phyloP scores from a whole-genome alignment of 1,139 yeast species.

The Kodamaea sp. region DNA sequence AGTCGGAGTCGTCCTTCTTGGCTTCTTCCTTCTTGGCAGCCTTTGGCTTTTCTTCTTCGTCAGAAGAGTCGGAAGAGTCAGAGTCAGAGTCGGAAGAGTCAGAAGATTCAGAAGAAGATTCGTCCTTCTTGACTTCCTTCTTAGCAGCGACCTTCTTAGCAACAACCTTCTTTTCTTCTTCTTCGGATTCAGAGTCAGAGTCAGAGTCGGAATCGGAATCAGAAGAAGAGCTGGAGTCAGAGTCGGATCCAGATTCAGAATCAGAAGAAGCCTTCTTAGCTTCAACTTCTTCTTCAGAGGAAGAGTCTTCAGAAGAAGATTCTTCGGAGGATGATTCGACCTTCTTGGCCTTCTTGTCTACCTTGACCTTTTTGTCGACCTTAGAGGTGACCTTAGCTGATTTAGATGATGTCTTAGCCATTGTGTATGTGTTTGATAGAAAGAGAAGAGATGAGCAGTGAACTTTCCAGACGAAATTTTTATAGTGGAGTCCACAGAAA shows the following conservation, averaged over 20 bases:
- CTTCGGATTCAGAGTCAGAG: constrained; percentile 13
- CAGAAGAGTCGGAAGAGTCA: constrained; percentile 8
- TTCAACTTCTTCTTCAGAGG: constrained; percentile 15
- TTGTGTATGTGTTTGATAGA: constrained; percentile 11
- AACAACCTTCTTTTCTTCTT: constrained; percentile 28
- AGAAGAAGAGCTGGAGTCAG: constrained; percentile 19
- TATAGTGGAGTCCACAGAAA: neutral
- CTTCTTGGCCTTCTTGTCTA: constrained; percentile 24
- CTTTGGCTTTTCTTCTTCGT: no score
- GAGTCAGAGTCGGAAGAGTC: constrained; percentile 12
- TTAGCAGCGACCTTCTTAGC: constrained; percentile 18
- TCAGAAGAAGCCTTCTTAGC: constrained; percentile 11
- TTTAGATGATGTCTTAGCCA: constrained; percentile 34
- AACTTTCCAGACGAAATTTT: neutral
- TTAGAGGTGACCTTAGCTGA: constrained; percentile 21
- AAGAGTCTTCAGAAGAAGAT: constrained; percentile 20
- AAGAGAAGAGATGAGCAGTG: constrained; percentile 1
- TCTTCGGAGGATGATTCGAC: constrained; percentile 25
- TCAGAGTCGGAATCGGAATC: constrained; percentile 23
- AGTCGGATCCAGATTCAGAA: constrained; percentile 20
- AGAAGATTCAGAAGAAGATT: constrained; percentile 9
- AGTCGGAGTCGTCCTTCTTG: constrained; percentile 14
- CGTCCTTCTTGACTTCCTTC: constrained; percentile 19
- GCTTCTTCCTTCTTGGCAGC: neutral
- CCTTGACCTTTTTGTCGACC: constrained; percentile 10